Evolutionary conservation across 2,329 filamentous ascomycete genomes (phyloP).

Genomic region (Botrytis fragariae): DNA sequence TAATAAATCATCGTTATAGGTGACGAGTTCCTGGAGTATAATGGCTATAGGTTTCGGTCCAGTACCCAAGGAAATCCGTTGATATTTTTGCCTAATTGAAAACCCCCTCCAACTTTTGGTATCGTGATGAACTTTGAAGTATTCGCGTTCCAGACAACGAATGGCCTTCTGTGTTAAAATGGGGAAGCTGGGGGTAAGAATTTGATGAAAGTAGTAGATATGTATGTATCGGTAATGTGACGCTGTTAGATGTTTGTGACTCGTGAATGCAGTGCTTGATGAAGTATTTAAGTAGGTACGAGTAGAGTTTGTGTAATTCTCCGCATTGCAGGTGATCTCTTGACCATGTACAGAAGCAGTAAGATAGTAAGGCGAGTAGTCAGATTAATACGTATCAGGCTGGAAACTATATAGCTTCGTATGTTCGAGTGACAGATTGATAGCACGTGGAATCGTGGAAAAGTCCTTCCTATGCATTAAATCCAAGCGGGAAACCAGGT

Average conservation of each 20-base stretch:
- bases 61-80: background rate
- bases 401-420: background rate
- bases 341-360: background rate
- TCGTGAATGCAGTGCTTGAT: conserved; percentile 3
- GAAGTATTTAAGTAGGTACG: background rate
- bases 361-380: background rate
- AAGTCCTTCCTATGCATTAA: background rate
- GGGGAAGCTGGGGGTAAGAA: background rate
- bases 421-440: background rate
- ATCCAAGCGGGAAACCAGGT: background rate
- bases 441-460: background rate
- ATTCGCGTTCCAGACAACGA: background rate
- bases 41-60: background rate
- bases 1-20: background rate
- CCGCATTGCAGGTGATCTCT: conserved; percentile 10
- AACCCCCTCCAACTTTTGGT: background rate
- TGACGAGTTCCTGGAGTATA: background rate
- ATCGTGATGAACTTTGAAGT: background rate
- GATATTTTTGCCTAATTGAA: conserved; percentile 2
- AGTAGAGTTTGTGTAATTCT: background rate
- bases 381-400: background rate
- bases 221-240: background rate
- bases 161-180: background rate
- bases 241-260: background rate
- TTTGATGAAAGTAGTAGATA: background rate